phyloP scores from a whole-genome alignment of 139 green algal genomes.

The Trebouxia sp. region DNA sequence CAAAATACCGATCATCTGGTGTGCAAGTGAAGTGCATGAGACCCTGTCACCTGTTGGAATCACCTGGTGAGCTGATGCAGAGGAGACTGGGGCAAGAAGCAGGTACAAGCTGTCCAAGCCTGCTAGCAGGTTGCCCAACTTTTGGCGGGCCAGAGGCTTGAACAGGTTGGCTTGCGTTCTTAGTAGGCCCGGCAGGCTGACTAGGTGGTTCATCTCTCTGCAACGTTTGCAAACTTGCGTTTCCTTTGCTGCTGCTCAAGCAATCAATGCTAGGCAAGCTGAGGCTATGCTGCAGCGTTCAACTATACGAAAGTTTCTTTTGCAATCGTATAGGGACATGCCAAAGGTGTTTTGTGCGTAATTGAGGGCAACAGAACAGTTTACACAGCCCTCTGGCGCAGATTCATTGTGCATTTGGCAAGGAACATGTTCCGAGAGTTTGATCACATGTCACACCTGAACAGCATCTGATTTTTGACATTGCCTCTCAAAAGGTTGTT shows the following conservation, averaged over 20 bases:
- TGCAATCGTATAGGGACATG: too few species aligned
- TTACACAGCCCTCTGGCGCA: too few species aligned
- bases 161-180: constrained; percentile 19
- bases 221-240: neutral
- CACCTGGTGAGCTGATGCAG: neutral
- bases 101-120: constrained; percentile 64
- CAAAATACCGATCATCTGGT: too few species aligned
- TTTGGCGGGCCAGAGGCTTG: constrained; percentile 51
- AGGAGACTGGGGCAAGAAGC: constrained; percentile 47
- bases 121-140: constrained; percentile 66
- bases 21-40: too few species aligned
- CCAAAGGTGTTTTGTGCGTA: too few species aligned
- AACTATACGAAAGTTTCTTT: neutral
- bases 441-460: constrained; percentile 45
- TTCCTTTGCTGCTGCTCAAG: neutral
- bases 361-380: too few species aligned
- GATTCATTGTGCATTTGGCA: too few species aligned
- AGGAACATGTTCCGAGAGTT: too few species aligned
- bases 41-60: too few species aligned
- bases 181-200: constrained; percentile 48
- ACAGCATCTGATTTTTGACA: constrained; percentile 81
- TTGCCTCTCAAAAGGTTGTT: constrained; percentile 84
- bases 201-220: constrained; percentile 61
- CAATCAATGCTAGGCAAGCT: neutral
- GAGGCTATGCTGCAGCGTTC: neutral